Evolutionary conservation across 164 flowering plant genomes (phyloP).

Genomic region (Liquidambar formosana): DNA sequence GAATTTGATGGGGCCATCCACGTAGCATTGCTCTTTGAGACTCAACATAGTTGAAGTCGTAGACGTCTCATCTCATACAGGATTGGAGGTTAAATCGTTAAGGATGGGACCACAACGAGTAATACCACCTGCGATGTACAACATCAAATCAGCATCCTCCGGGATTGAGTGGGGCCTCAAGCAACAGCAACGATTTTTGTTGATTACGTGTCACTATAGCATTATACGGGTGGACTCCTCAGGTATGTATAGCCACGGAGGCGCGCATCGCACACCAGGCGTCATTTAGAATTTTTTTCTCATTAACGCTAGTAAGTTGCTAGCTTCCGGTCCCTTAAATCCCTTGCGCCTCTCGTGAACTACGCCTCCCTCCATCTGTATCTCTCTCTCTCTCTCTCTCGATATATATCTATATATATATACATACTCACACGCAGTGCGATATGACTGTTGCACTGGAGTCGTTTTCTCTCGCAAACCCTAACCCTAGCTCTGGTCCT

Average conservation of each 20-base stretch:
- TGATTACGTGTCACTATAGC: neutral
- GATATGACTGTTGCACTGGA: conserved; percentile 29
- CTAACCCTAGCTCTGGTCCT: conserved; percentile 24
- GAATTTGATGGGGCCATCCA: no score
- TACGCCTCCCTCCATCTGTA: conserved; percentile 7
- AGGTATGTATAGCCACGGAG: no score
- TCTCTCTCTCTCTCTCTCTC: conserved; percentile 4
- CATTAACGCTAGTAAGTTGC: no score
- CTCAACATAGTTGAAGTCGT: no score
- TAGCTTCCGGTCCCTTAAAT: no score
- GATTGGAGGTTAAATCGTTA: no score
- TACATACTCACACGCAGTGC: neutral
- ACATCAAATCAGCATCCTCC: no score
- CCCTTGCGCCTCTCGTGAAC: neutral
- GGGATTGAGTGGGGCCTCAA: neutral
- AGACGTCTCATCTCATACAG: no score
- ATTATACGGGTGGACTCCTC: neutral
- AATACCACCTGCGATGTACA: no score
- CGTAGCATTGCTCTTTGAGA: no score
- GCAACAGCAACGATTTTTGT: neutral
- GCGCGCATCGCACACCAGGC: neutral
- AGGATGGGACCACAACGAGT: no score
- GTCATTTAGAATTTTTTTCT: neutral
- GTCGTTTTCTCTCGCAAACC: conserved; percentile 24
- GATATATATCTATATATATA: neutral